Conservation (phyloP, 2,329 filamentous ascomycete genomes). For the Lojkania enalia region DNA sequence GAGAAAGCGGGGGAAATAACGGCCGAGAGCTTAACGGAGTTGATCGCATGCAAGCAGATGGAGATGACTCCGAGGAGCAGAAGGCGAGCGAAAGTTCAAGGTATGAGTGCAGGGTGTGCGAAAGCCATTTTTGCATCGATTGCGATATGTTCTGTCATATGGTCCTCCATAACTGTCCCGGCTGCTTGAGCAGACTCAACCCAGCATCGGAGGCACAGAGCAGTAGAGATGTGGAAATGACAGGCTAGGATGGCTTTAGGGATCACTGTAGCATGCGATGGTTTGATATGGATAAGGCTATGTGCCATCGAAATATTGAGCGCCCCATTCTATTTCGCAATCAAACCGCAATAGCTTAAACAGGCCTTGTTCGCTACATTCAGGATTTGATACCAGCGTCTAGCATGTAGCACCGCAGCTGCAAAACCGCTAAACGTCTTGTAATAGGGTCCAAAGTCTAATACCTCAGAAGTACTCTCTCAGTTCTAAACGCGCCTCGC, state of each 20-base stretch:
- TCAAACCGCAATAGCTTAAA: no score
- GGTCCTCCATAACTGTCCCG: conserved; percentile 92
- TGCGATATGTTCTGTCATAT: conserved; percentile 96
- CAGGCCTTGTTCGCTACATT: no score
- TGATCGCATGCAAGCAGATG: conserved; percentile 14
- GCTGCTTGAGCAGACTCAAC: conserved; percentile 64
- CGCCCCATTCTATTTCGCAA: no score
- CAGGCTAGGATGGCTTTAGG: conserved; percentile 8
- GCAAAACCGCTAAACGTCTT: no score
- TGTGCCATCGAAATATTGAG: no score
- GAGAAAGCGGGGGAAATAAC: conserved; percentile 16
- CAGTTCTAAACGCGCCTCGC: no score
- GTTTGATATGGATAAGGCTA: no score
- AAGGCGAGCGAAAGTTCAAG: conserved; percentile 76
- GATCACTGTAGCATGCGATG: no score
- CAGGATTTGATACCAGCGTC: no score
- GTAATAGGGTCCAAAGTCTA: no score
- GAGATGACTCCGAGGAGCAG: conserved; percentile 41
- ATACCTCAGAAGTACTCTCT: no score
- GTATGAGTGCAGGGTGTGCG: conserved; percentile 87
- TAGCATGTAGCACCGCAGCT: no score
- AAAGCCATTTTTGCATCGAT: conserved; percentile 94
- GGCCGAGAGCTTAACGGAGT: conserved; percentile 15
- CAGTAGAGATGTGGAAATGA: conserved; percentile 33
- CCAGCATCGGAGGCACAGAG: conserved; percentile 13